These are phyloP conservation scores for Calonectria henricotiae DNA, from an alignment of 2,329 filamentous ascomycete genomes.

Conservation along the genomic window DNA sequence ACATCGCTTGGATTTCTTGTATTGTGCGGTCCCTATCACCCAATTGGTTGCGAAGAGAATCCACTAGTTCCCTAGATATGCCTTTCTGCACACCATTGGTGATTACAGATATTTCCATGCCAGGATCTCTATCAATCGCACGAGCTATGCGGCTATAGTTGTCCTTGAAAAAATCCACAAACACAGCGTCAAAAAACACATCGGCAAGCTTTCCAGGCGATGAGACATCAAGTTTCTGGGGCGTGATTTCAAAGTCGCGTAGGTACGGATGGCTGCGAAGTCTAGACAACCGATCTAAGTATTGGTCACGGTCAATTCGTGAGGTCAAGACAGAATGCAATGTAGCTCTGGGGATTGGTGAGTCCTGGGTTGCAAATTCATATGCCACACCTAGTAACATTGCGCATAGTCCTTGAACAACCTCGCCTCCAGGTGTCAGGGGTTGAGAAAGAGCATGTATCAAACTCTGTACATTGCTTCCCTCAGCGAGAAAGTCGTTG, in stretches of 20 bases:
- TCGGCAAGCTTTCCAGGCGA: constrained; percentile 75
- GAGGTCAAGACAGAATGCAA: constrained; percentile 85
- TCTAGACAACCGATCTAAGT: constrained; percentile 85
- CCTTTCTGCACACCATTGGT: constrained; percentile 88
- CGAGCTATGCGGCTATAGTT: constrained; percentile 90
- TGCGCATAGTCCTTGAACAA: constrained; percentile 87
- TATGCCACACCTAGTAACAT: constrained; percentile 91
- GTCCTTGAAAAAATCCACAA: constrained; percentile 96
- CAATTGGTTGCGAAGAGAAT: constrained; percentile 84
- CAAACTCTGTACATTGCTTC: constrained; percentile 90
- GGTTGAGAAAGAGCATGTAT: constrained; percentile 81
- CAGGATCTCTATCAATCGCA: constrained; percentile 92
- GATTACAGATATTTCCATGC: constrained; percentile 86
- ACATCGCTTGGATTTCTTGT: constrained; percentile 64
- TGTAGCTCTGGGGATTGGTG: constrained; percentile 86
- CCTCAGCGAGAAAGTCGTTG: constrained; percentile 93
- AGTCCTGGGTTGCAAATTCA: constrained; percentile 98
- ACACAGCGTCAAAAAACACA: constrained; percentile 88
- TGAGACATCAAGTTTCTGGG: constrained; percentile 75
- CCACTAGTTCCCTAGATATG: constrained; percentile 93
- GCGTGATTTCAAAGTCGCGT: constrained; percentile 90
- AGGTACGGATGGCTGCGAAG: constrained; percentile 85
- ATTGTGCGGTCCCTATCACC: constrained; percentile 77
- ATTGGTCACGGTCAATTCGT: constrained; percentile 87
- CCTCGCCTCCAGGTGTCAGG: constrained; percentile 70